Conservation (phyloP, 345 rosid species). For the Anastatica hierochuntica region DNA sequence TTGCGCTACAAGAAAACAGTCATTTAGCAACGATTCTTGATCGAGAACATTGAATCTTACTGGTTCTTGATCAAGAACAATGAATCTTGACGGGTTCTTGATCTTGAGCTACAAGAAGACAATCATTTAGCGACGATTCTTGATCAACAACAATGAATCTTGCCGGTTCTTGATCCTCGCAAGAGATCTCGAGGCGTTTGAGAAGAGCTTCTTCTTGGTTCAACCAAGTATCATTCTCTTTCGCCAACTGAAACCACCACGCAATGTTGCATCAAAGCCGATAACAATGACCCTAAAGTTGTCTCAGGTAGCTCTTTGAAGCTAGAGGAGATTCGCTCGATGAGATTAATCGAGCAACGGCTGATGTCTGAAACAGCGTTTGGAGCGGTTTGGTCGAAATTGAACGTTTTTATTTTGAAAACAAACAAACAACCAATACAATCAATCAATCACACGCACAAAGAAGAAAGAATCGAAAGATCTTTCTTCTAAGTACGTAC, state of each 20-base stretch:
- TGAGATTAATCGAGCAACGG: conserved; percentile 21
- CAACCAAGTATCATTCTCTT: conserved; percentile 50
- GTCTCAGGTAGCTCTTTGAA: conserved; percentile 46
- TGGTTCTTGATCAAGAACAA: background rate
- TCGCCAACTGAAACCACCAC: conserved; percentile 49
- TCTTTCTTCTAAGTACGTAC: background rate
- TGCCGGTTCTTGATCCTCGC: background rate
- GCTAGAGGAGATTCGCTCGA: conserved; percentile 7
- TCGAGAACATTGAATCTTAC: background rate
- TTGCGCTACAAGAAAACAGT: background rate
- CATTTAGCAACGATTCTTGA: background rate
- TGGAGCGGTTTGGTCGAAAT: conserved; percentile 45
- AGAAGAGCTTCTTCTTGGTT: conserved; percentile 46
- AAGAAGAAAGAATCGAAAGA: too few relatives aligned
- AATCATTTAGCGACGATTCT: background rate
- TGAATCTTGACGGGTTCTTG: background rate
- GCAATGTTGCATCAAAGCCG: conserved; percentile 63
- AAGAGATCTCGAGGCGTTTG: conserved; percentile 33
- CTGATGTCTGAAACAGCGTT: conserved; percentile 30
- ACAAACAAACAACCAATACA: too few relatives aligned
- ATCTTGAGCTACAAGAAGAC: background rate
- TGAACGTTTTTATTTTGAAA: conserved; percentile 47
- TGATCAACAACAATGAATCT: background rate
- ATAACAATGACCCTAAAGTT: conserved; percentile 55
- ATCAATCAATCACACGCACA: too few relatives aligned